Evolutionary conservation across 1,284 basidiomycete genomes (phyloP).

Genomic region (Meripilus lineatus): DNA sequence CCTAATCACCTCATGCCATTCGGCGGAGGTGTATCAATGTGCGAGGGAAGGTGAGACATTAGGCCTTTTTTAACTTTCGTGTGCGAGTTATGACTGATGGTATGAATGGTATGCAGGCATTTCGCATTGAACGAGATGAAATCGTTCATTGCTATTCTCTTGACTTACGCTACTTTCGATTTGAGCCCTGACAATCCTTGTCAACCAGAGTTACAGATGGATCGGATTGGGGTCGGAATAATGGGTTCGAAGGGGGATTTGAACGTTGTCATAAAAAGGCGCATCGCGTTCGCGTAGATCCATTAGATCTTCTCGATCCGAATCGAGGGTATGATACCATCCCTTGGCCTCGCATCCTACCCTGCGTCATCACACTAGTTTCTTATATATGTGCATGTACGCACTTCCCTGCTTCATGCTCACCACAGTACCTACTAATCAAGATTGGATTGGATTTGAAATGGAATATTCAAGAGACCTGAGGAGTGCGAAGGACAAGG

Average conservation of each 20-base stretch:
- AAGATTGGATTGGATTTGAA: no score
- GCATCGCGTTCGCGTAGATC: no score
- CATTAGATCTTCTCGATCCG: no score
- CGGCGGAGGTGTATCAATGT: conserved; percentile 7
- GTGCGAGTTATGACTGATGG: neutral
- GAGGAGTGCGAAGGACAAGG: no score
- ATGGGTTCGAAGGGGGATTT: conserved; percentile 15
- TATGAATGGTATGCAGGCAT: conserved; percentile 9
- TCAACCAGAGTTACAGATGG: conserved; percentile 10
- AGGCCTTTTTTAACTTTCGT: neutral
- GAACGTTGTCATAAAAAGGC: conserved; percentile 13
- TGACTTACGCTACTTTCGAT: conserved; percentile 12
- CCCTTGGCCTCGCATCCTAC: no score
- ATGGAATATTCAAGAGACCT: no score
- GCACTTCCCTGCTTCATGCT: no score
- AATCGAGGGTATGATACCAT: no score
- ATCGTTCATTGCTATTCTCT: conserved; percentile 12
- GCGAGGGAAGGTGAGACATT: conserved; percentile 8
- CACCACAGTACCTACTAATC: no score
- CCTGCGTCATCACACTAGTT: no score
- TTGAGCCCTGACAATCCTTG: conserved; percentile 10
- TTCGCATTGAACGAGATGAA: conserved; percentile 17
- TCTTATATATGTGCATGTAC: no score
- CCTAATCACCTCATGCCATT: conserved; percentile 21
- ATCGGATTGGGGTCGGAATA: conserved; percentile 14